Percentiles rank a stretch among this genome's conserved stretches.
Evolutionary conservation across 192 early-diverging fungal species (phyloP).

Genomic region (Coemansia sp.): DNA sequence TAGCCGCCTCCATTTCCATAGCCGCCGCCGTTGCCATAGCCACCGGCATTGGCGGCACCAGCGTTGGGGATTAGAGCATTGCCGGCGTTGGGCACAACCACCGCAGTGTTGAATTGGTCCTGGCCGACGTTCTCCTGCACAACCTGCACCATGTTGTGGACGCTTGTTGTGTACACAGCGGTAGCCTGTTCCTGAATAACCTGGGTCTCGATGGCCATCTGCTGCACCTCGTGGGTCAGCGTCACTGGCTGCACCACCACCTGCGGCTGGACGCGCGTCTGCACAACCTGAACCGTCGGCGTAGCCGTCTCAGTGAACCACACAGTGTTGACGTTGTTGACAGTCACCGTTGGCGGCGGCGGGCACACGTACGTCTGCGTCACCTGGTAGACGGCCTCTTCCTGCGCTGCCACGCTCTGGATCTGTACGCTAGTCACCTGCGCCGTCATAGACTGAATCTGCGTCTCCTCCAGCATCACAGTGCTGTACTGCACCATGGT

Average conservation of each 20-base stretch:
- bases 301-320: slow-evolving; percentile 46
- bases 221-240: slow-evolving; percentile 41
- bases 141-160: slow-evolving; percentile 47
- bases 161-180: slow-evolving; percentile 27
- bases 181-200: slow-evolving; percentile 44
- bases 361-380: slow-evolving; percentile 47
- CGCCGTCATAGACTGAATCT: slow-evolving; percentile 20
- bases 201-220: slow-evolving; percentile 33
- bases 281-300: slow-evolving; percentile 43
- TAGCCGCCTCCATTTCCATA: not conserved
- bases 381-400: slow-evolving; percentile 42
- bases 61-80: slow-evolving; percentile 2
- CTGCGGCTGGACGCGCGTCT: slow-evolving; percentile 42
- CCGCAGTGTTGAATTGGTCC: slow-evolving; percentile 17
- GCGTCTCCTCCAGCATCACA: slow-evolving; percentile 33
- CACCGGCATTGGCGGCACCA: not conserved
- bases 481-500: slow-evolving; percentile 40
- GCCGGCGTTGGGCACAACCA: slow-evolving; percentile 6
- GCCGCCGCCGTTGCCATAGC: not conserved
- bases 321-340: slow-evolving; percentile 41
- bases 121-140: slow-evolving; percentile 45
- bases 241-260: slow-evolving; percentile 47
- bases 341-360: slow-evolving; percentile 33
- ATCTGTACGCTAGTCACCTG: slow-evolving; percentile 46
- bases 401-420: slow-evolving; percentile 30